Percentiles rank a stretch among this genome's conserved stretches.
These are phyloP conservation scores for Entonaema liquescens DNA, from an alignment of 495 filamentous ascomycete genomes.

Conservation along the genomic window DNA sequence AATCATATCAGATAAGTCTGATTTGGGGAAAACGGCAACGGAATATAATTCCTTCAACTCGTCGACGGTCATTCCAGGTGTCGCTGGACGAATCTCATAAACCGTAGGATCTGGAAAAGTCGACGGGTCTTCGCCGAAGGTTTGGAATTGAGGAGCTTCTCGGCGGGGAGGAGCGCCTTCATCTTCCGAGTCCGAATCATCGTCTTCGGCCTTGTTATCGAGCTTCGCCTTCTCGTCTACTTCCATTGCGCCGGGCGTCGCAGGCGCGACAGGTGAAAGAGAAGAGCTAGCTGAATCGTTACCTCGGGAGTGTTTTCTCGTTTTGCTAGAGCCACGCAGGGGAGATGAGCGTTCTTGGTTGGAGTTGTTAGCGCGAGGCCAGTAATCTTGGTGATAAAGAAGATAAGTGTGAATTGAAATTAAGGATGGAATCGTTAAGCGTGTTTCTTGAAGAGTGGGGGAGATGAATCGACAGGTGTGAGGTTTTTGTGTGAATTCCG, in stretches of 20 bases:
- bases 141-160: conserved; percentile 74
- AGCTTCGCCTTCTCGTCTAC: conserved; percentile 60
- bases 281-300: conserved; percentile 73
- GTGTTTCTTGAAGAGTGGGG: background rate
- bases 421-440: background rate
- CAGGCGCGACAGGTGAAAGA: conserved; percentile 63
- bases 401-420: background rate
- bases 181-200: conserved; percentile 69
- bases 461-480: background rate
- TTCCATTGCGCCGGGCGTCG: conserved; percentile 58
- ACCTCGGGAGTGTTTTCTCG: conserved; percentile 58
- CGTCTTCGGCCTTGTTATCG: conserved; percentile 63
- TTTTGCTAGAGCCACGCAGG: conserved; percentile 54
- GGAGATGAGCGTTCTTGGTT: conserved; percentile 56
- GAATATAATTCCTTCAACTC: conserved; percentile 86
- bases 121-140: conserved; percentile 91
- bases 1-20: conserved; percentile 82
- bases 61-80: conserved; percentile 77
- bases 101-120: conserved; percentile 92
- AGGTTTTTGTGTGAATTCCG: background rate
- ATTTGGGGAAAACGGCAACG: conserved; percentile 81
- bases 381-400: background rate
- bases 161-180: conserved; percentile 83
- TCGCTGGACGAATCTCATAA: conserved; percentile 86
- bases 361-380: background rate